phyloP scores from a whole-genome alignment of 345 rosid species.

The Ceriops zippeliana region DNA sequence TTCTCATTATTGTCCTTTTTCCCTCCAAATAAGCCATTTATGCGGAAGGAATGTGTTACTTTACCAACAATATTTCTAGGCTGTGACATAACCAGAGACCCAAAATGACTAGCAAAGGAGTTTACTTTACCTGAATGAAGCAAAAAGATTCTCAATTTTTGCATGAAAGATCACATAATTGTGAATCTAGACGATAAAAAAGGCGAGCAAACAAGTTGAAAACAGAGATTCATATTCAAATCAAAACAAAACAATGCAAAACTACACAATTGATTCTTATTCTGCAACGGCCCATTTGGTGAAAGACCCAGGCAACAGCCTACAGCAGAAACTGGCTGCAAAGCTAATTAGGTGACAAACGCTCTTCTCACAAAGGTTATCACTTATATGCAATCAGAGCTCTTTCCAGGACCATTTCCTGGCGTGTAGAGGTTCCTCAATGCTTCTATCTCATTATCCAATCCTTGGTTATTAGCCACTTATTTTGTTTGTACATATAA shows the following conservation, averaged over 20 bases:
- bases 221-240: not conserved
- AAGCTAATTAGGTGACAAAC: too few relatives aligned
- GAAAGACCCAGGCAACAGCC: too few relatives aligned
- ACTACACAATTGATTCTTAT: too few relatives aligned
- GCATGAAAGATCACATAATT: not conserved
- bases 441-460: too few relatives aligned
- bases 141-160: not conserved
- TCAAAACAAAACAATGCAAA: not conserved
- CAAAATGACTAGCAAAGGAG: conserved; percentile 11
- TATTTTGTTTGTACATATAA: too few relatives aligned
- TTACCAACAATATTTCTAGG: not conserved
- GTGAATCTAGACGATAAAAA: not conserved
- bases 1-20: conserved; percentile 21
- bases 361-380: too few relatives aligned
- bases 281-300: too few relatives aligned
- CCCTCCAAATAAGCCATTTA: conserved; percentile 21
- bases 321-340: too few relatives aligned
- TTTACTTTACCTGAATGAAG: conserved; percentile 16
- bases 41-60: not conserved
- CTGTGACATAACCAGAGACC: conserved; percentile 2
- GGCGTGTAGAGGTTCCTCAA: too few relatives aligned
- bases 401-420: too few relatives aligned
- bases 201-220: not conserved
- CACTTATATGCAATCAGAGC: too few relatives aligned
- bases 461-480: too few relatives aligned